Evolutionary conservation across 2,329 filamentous ascomycete species (phyloP), one percentile per base, ranked within the genome.

Genomic region (Xylariaceae sp.): DNA sequence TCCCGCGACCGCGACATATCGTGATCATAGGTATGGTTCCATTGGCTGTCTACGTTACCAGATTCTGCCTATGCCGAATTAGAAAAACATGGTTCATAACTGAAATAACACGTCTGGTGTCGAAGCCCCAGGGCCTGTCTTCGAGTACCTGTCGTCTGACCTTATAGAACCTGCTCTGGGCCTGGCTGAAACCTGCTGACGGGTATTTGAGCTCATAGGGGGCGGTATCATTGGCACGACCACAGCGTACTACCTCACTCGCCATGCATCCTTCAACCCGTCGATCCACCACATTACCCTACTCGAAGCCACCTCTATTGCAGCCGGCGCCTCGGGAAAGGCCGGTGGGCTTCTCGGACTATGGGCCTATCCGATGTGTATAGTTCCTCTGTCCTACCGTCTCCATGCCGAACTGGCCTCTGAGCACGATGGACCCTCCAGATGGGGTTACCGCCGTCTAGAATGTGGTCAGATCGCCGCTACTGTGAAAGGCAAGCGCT

Each of bases 191-290:
- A n/a, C n/a, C n/a, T 31, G 32, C 47, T 50, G 31, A 50, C 40
- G 19, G 28, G 19, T 34, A 15, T 38, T 31, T 33, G 26, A 24
- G 21, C 30, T 9, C 31, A 34, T 37, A 88, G 88, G 90, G 51
- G 90, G 88, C 51, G 90, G 90, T 53, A 88, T 97, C 48, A 94
- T 97, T 54, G 92, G 92, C 56, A 84, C 81, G 60, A 92, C 87
- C 34, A 88, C 86, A 4, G 89, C 90, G 41, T 97, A 97, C 64
- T 97, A 82, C 58, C 71, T 97, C 30, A 92, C 88, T 2, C 81
- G 86, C 48, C 89, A 97, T 60, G 81, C 86, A 18, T 80, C 76
- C 19, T 97, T 85, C 67, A 74, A 92, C 59, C 79, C 81, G 29
- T 64, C 74, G 15, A 75, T 77, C 37, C 86, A 95, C 60, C 81